Evolutionary conservation across 2,329 filamentous ascomycete species (phyloP).

Genomic region (Ophiosphaerella herpotricha): DNA sequence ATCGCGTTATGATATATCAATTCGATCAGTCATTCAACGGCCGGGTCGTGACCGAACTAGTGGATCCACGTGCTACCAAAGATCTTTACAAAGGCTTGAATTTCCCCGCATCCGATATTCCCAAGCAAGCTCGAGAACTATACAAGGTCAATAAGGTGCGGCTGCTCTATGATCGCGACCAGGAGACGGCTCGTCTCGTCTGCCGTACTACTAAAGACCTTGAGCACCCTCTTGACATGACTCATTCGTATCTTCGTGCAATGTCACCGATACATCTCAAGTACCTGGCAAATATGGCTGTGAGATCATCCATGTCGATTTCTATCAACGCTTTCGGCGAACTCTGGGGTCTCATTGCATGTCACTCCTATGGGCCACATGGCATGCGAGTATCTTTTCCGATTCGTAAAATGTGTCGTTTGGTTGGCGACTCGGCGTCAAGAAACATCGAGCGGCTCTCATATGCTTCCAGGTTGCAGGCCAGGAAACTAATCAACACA

Average conservation of each 20-base stretch:
- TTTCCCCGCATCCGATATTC: slow-evolving; percentile 87
- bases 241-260: slow-evolving; percentile 80
- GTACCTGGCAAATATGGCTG: slow-evolving; percentile 85
- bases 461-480: slow-evolving; percentile 82
- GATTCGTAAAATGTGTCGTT: slow-evolving; percentile 86
- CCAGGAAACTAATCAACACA: slow-evolving; percentile 86
- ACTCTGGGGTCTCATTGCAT: slow-evolving; percentile 86
- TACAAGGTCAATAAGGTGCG: slow-evolving; percentile 91
- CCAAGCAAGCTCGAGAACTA: slow-evolving; percentile 81
- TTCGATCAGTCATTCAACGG: slow-evolving; percentile 85
- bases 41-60: slow-evolving; percentile 83
- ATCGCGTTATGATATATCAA: slow-evolving; percentile 91
- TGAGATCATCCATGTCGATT: slow-evolving; percentile 93
- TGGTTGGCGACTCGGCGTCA: slow-evolving; percentile 84
- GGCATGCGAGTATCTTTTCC: slow-evolving; percentile 94
- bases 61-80: slow-evolving; percentile 77
- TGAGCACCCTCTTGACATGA: slow-evolving; percentile 77
- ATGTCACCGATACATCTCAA: slow-evolving; percentile 92
- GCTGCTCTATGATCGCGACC: slow-evolving; percentile 82
- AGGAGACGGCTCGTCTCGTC: slow-evolving; percentile 78
- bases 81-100: slow-evolving; percentile 87
- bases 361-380: slow-evolving; percentile 75
- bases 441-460: slow-evolving; percentile 86
- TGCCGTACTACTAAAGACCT: slow-evolving; percentile 77
- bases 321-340: slow-evolving; percentile 86